These are phyloP conservation scores for Streptanthus diversifolius DNA, from an alignment of 345 rosid species.

Conservation along the genomic window DNA sequence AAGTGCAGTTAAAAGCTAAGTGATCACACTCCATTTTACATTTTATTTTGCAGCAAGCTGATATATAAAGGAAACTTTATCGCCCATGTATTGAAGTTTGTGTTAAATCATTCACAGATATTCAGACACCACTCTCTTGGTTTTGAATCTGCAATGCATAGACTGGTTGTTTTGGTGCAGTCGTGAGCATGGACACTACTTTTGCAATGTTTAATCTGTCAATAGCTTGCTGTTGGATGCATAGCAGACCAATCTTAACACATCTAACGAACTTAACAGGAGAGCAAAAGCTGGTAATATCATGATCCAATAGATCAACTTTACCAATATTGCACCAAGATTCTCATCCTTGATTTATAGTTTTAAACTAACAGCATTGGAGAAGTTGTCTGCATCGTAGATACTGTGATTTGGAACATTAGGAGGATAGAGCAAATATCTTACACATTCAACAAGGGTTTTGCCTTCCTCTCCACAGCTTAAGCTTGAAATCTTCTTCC, in stretches of 20 bases:
- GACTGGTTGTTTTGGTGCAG: slow-evolving; percentile 15
- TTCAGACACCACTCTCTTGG: neutral
- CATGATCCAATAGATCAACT: slow-evolving; percentile 13
- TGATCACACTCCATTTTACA: neutral
- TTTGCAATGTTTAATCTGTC: slow-evolving; percentile 23
- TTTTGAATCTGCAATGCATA: neutral
- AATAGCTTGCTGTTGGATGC: slow-evolving; percentile 14
- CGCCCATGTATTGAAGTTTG: slow-evolving; percentile 16
- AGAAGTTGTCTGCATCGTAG: neutral
- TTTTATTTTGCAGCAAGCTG: neutral
- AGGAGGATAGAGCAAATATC: neutral
- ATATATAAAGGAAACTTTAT: neutral
- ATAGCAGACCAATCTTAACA: slow-evolving; percentile 21
- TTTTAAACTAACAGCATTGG: neutral
- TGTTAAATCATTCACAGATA: slow-evolving; percentile 18
- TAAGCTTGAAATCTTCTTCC: slow-evolving; percentile 36
- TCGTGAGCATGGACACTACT: slow-evolving; percentile 17
- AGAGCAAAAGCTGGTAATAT: neutral
- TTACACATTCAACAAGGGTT: slow-evolving; percentile 19
- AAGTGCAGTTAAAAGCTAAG: neutral
- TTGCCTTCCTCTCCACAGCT: slow-evolving; percentile 16
- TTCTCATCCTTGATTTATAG: slow-evolving; percentile 5
- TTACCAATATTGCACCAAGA: slow-evolving; percentile 1
- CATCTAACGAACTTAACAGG: slow-evolving; percentile 8
- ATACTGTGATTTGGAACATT: neutral